Percentiles rank a stretch among this genome's conserved stretches.
phyloP scores from a whole-genome alignment of 2,329 filamentous ascomycete species.

The Phialophora verrucosa region DNA sequence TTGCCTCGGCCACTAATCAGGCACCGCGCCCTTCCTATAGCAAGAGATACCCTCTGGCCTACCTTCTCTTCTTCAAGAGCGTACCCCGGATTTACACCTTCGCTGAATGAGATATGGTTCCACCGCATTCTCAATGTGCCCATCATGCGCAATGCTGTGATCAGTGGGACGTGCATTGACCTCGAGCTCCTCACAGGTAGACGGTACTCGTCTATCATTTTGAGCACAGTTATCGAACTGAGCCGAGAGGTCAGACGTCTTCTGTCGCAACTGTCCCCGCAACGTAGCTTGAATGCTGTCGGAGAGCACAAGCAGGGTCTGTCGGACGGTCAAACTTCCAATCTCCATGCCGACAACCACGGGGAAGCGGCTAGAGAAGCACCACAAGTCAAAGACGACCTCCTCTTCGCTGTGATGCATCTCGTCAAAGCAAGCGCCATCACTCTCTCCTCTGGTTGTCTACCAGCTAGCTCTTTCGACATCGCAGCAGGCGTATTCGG shows the following conservation, averaged over 20 bases:
- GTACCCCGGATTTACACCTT: background rate
- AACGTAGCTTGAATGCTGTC: background rate
- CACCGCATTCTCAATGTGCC: conserved; percentile 8
- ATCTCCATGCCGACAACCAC: background rate
- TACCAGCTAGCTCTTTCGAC: background rate
- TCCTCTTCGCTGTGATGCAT: conserved; percentile 20
- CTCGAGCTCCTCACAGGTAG: conserved; percentile 8
- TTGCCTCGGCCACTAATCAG: background rate
- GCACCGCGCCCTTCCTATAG: background rate
- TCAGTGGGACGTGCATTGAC: conserved; percentile 11
- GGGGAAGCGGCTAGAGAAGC: background rate
- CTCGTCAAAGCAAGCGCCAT: conserved; percentile 6
- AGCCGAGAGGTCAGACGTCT: conserved; percentile 10
- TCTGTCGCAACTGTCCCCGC: background rate
- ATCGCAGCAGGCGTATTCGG: background rate
- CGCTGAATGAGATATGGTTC: conserved; percentile 5
- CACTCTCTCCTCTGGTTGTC: background rate
- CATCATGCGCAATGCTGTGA: conserved; percentile 13
- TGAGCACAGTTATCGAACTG: background rate
- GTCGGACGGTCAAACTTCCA: background rate
- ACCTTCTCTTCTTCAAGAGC: background rate
- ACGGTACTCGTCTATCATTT: background rate
- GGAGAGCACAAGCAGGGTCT: background rate
- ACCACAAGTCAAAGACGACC: conserved; percentile 4
- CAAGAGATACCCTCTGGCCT: conserved; percentile 17